phyloP scores from a whole-genome alignment of 306 rosid genomes.

The Biancaea sappan region DNA sequence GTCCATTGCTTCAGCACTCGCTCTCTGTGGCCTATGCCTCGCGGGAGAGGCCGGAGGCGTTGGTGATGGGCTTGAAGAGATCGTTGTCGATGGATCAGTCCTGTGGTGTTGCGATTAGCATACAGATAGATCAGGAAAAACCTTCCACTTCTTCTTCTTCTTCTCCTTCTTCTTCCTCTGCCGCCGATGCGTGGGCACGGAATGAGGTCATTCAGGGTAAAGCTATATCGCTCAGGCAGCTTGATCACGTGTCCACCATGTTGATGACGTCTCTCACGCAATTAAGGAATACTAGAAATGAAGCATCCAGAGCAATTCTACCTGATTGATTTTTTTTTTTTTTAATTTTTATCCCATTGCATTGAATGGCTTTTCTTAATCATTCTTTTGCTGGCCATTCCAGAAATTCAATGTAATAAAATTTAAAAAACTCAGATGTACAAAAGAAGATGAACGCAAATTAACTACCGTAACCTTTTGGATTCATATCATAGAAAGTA shows the following conservation, averaged over 20 bases:
- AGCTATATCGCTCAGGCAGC: slow-evolving; percentile 32
- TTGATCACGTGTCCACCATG: slow-evolving; percentile 43
- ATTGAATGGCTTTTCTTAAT: no score
- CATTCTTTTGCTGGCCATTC: not conserved
- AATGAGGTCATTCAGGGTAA: not conserved
- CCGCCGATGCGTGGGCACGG: not conserved
- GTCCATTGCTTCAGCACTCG: slow-evolving; percentile 30
- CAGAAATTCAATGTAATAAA: not conserved
- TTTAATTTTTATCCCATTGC: not conserved
- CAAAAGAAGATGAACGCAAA: not conserved
- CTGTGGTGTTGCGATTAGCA: slow-evolving; percentile 25
- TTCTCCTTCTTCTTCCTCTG: not conserved
- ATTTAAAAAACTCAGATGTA: not conserved
- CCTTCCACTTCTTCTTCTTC: slow-evolving; percentile 28
- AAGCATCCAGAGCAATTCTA: slow-evolving; percentile 23
- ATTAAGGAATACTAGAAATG: slow-evolving; percentile 29
- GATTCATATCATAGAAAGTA: not conserved
- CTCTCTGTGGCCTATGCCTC: slow-evolving; percentile 2
- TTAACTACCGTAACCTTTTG: not conserved
- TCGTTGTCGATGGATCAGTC: slow-evolving; percentile 51
- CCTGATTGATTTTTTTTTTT: slow-evolving; percentile 21
- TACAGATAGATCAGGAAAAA: slow-evolving; percentile 29
- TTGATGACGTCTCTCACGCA: slow-evolving; percentile 44
- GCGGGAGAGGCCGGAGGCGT: slow-evolving; percentile 11
- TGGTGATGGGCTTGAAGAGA: slow-evolving; percentile 40